phyloP scores from a whole-genome alignment of 495 filamentous ascomycete genomes.

The Pseudoneurospora amorphoporcata region DNA sequence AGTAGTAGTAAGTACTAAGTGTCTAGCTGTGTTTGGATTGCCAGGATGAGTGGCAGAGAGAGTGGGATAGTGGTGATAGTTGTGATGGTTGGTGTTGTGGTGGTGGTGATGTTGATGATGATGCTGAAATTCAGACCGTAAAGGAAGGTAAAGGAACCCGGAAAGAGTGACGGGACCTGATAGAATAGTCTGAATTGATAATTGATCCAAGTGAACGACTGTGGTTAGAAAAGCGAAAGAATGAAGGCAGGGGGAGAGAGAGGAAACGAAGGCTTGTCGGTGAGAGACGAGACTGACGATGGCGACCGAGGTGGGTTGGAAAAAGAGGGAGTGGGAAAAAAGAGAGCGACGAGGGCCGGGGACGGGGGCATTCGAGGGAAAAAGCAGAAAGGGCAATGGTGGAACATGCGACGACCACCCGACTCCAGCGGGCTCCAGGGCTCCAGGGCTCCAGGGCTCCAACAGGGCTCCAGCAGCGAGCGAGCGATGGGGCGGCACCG shows the following conservation, averaged over 20 bases:
- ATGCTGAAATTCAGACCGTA: constrained; percentile 6
- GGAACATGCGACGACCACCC: constrained; percentile 10
- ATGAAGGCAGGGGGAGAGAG: constrained; percentile 20
- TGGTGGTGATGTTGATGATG: background rate
- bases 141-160: constrained; percentile 27
- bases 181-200: constrained; percentile 18
- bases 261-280: constrained; percentile 20
- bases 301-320: constrained; percentile 23
- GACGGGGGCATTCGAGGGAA: constrained; percentile 22
- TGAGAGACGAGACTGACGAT: constrained; percentile 20
- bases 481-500: background rate
- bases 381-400: constrained; percentile 19
- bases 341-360: constrained; percentile 22
- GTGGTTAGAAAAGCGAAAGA: constrained; percentile 28
- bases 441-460: background rate
- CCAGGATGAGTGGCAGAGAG: background rate
- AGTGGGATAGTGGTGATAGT: background rate
- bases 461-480: background rate
- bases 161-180: constrained; percentile 29
- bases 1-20: background rate
- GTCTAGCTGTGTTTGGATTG: constrained; percentile 1
- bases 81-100: background rate
- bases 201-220: constrained; percentile 32
- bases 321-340: constrained; percentile 23
- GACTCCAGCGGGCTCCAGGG: constrained; percentile 3